Percentiles rank a stretch among this genome's conserved stretches.
These are phyloP conservation scores for Mycena vitilis DNA, from an alignment of 768 basidiomycete species.

Conservation along the genomic window DNA sequence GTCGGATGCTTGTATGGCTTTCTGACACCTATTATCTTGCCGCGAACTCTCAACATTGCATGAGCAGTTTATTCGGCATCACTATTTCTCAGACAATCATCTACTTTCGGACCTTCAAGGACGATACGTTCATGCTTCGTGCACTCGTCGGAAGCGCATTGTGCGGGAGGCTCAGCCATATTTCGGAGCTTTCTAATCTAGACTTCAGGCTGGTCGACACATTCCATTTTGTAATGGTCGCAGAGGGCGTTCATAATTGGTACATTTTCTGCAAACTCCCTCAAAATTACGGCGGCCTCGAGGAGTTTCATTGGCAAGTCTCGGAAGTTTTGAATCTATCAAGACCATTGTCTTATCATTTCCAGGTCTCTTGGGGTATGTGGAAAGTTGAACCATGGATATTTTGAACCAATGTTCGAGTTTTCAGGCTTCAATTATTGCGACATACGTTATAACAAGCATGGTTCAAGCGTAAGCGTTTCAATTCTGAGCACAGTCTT, in stretches of 20 bases:
- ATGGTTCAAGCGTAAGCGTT: constrained; percentile 22
- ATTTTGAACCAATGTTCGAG: background rate
- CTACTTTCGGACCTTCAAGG: constrained; percentile 27
- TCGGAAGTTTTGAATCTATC: background rate
- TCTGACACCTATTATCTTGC: background rate
- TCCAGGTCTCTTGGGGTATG: constrained; percentile 27
- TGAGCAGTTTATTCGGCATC: constrained; percentile 28
- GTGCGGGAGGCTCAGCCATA: constrained; percentile 6
- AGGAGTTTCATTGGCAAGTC: constrained; percentile 23
- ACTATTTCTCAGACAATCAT: constrained; percentile 27
- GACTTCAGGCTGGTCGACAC: constrained; percentile 29
- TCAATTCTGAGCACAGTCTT: background rate
- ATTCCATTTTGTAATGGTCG: constrained; percentile 31
- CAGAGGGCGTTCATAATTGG: constrained; percentile 32
- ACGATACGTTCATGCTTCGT: constrained; percentile 23
- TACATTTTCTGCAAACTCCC: constrained; percentile 31
- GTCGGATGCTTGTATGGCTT: constrained; percentile 19
- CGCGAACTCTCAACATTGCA: background rate
- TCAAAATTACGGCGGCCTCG: constrained; percentile 26
- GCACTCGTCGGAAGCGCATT: constrained; percentile 18
- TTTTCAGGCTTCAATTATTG: constrained; percentile 30
- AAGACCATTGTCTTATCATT: background rate
- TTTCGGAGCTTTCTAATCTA: background rate
- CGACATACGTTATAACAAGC: constrained; percentile 30
- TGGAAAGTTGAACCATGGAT: background rate